Evolutionary conservation across 495 filamentous ascomycete species (phyloP).

Genomic region (Tuber microsphaerosporum): DNA sequence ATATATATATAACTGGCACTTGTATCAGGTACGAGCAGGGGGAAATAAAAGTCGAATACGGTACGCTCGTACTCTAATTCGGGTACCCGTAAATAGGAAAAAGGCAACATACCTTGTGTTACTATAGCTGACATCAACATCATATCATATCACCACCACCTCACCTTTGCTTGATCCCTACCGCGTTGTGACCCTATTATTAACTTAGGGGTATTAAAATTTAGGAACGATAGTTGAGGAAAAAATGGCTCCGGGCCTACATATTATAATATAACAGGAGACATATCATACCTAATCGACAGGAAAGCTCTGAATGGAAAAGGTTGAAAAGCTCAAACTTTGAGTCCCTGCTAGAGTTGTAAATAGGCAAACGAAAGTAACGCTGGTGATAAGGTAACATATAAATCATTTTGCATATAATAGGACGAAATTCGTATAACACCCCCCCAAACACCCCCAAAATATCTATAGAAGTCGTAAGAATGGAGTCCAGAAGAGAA

Average conservation of each 20-base stretch:
- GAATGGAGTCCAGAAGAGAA: no score
- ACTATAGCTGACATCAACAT: background rate
- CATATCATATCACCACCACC: background rate
- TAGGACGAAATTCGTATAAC: no score
- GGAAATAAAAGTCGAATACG: no score
- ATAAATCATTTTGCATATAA: no score
- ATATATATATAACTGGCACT: background rate
- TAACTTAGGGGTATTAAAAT: background rate
- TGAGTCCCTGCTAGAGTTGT: no score
- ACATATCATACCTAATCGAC: background rate
- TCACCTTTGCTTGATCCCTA: background rate
- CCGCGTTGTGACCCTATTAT: background rate
- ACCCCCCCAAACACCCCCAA: no score
- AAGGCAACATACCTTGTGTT: background rate
- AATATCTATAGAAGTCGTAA: no score
- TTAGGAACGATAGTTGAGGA: background rate
- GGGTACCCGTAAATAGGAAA: background rate
- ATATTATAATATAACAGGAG: background rate
- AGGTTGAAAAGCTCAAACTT: no score
- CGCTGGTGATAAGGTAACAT: no score
- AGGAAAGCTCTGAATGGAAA: no score
- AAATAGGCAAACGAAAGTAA: no score
- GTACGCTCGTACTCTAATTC: no score
- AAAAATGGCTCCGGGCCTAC: background rate
- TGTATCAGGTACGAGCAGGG: background rate